Percentiles rank a stretch among this genome's conserved stretches.
phyloP scores from a whole-genome alignment of 2,329 filamentous ascomycete species.

The Aspergillus viridinutans region DNA sequence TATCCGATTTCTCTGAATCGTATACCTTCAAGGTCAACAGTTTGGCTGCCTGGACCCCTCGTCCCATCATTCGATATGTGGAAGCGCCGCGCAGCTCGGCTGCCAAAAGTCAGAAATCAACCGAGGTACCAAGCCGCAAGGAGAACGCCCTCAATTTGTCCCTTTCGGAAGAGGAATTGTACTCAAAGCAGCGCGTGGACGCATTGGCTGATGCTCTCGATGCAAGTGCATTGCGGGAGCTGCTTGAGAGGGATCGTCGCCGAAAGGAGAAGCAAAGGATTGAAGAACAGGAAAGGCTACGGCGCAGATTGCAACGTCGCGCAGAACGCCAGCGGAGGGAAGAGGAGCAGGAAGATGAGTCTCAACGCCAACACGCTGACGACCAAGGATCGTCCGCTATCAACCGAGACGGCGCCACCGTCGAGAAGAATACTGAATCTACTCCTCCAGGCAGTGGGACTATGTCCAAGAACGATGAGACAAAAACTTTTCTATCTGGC shows the following conservation, averaged over 20 bases:
- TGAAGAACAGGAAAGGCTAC: slow-evolving; percentile 62
- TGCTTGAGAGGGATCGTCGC: slow-evolving; percentile 85
- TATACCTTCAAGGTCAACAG: slow-evolving; percentile 75
- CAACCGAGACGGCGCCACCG: slow-evolving; percentile 6
- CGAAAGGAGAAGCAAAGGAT: slow-evolving; percentile 70
- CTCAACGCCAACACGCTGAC: slow-evolving; percentile 3
- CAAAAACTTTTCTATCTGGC: slow-evolving; percentile 6
- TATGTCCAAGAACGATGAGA: slow-evolving; percentile 3
- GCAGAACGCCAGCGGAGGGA: slow-evolving; percentile 55
- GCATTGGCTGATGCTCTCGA: slow-evolving; percentile 79
- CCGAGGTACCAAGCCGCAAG: slow-evolving; percentile 47
- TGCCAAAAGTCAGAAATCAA: slow-evolving; percentile 44
- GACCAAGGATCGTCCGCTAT: slow-evolving; percentile 2
- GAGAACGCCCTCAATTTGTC: slow-evolving; percentile 50
- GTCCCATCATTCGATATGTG: slow-evolving; percentile 75
- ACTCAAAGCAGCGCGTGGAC: slow-evolving; percentile 60
- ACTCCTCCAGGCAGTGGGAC: slow-evolving; percentile 7
- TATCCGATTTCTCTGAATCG: slow-evolving; percentile 70
- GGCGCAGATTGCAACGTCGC: slow-evolving; percentile 43
- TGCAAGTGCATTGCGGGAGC: slow-evolving; percentile 75
- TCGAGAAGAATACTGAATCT: slow-evolving; percentile 6
- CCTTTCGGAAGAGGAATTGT: slow-evolving; percentile 59
- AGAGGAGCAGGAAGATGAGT: slow-evolving; percentile 42
- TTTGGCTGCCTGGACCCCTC: slow-evolving; percentile 75
- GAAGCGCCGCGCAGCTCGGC: slow-evolving; percentile 57